Percentiles rank a stretch among this genome's conserved stretches.
phyloP scores from a whole-genome alignment of 164 flowering plant species.

The Nymphaea thermarum region DNA sequence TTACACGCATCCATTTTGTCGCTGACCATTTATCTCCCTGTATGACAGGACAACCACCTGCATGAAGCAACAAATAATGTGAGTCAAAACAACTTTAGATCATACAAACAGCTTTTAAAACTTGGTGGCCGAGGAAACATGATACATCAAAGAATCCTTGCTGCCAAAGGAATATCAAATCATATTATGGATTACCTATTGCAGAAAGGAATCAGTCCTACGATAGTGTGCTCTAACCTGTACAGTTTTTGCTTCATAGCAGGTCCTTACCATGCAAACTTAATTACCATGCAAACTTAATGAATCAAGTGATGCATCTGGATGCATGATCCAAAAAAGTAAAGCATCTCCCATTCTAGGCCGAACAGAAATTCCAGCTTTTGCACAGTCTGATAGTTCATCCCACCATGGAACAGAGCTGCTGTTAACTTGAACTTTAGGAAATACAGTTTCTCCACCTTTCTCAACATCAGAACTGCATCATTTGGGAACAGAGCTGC shows the following conservation, averaged over 20 bases:
- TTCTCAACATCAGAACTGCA: background rate
- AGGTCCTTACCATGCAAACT: background rate
- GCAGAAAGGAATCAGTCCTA: no score
- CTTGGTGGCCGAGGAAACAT: no score
- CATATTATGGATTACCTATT: no score
- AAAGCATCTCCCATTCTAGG: background rate
- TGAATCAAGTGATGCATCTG: background rate
- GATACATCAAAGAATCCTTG: no score
- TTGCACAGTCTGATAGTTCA: background rate
- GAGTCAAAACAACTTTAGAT: background rate
- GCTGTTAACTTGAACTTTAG: background rate
- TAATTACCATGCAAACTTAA: no score
- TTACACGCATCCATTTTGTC: conserved; percentile 86
- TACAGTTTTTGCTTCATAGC: no score
- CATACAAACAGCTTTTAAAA: no score
- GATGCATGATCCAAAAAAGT: background rate
- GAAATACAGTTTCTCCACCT: background rate
- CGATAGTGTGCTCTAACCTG: no score
- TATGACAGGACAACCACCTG: conserved; percentile 94
- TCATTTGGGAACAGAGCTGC: no score
- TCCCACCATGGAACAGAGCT: background rate
- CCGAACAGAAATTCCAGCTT: background rate
- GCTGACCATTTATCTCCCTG: conserved; percentile 93
- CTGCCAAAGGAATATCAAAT: no score
- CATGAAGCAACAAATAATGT: background rate